phyloP scores from a whole-genome alignment of 768 basidiomycete species.

The Boletus insuetus region DNA sequence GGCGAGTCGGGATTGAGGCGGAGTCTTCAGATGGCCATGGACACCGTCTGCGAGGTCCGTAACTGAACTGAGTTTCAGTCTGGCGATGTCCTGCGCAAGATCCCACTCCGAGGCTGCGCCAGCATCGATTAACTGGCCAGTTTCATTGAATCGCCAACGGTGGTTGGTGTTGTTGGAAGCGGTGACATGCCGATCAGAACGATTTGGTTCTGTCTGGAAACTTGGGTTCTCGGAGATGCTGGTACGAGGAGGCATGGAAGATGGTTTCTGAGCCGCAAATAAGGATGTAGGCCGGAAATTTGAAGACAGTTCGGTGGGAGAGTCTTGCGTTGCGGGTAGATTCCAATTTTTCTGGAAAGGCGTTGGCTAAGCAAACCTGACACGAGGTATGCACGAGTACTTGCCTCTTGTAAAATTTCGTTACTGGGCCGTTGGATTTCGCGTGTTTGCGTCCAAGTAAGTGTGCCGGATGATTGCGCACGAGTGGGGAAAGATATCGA shows the following conservation, averaged over 20 bases:
- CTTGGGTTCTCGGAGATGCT: slow-evolving; percentile 24
- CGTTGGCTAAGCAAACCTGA: slow-evolving; percentile 18
- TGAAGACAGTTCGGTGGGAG: slow-evolving; percentile 35
- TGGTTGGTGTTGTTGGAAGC: slow-evolving; percentile 35
- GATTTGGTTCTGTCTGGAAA: slow-evolving; percentile 24
- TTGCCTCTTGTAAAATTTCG: slow-evolving; percentile 46
- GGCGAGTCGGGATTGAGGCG: slow-evolving; percentile 63
- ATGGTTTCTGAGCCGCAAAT: slow-evolving; percentile 38
- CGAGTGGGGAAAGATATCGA: slow-evolving; percentile 30
- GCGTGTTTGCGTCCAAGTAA: slow-evolving; percentile 50
- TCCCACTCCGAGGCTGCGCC: slow-evolving; percentile 62
- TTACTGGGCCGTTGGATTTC: slow-evolving; percentile 35
- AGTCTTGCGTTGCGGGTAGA: slow-evolving; percentile 39
- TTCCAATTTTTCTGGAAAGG: slow-evolving; percentile 45
- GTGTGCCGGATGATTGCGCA: slow-evolving; percentile 31
- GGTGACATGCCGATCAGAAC: slow-evolving; percentile 39
- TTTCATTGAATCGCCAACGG: slow-evolving; percentile 65
- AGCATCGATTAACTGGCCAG: slow-evolving; percentile 59
- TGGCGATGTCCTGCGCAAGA: slow-evolving; percentile 68
- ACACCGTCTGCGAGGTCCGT: slow-evolving; percentile 50
- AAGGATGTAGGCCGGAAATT: slow-evolving; percentile 32
- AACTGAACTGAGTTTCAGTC: slow-evolving; percentile 63
- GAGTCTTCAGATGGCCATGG: slow-evolving; percentile 55
- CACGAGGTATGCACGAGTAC: slow-evolving; percentile 26
- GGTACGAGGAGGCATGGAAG: slow-evolving; percentile 48